phyloP scores from a whole-genome alignment of 208 protist species.

The Acanthamoeba castellanii region DNA sequence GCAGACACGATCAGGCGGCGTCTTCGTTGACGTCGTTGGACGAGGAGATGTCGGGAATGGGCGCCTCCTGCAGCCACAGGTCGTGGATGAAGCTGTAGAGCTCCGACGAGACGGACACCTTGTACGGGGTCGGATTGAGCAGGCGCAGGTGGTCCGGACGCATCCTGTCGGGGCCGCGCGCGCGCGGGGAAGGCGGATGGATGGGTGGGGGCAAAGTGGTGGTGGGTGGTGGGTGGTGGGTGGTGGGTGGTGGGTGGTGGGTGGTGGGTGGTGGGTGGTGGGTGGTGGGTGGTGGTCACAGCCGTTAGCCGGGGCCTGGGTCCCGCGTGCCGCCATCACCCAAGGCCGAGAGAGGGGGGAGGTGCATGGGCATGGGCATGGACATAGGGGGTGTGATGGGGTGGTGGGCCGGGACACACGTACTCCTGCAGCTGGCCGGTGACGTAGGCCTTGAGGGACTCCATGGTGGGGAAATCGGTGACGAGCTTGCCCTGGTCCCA shows the following conservation, averaged over 20 bases:
- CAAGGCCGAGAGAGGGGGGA: too few species aligned
- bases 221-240: too few species aligned
- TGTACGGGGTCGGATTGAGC: conserved; percentile 71
- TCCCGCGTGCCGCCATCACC: too few species aligned
- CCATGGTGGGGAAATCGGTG: conserved; percentile 54
- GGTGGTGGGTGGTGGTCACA: too few species aligned
- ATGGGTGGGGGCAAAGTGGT: too few species aligned
- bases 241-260: too few species aligned
- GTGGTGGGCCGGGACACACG: neutral
- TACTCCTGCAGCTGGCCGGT: conserved; percentile 12
- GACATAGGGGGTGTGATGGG: too few species aligned
- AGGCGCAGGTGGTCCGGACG: conserved; percentile 58
- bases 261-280: too few species aligned
- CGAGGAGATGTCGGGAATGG: conserved; percentile 43
- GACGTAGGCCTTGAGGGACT: neutral
- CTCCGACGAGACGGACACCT: conserved; percentile 62
- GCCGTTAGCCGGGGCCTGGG: too few species aligned
- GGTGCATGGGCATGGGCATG: neutral
- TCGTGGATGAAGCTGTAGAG: conserved; percentile 70
- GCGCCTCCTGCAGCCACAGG: conserved; percentile 67
- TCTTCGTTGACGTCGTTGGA: neutral
- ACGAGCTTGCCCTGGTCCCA: neutral
- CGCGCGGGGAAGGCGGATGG: too few species aligned
- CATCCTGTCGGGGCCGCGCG: neutral
- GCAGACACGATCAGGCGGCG: neutral